phyloP scores from a whole-genome alignment of 2,329 filamentous ascomycete species.

The Pyrenophora seminiperda region DNA sequence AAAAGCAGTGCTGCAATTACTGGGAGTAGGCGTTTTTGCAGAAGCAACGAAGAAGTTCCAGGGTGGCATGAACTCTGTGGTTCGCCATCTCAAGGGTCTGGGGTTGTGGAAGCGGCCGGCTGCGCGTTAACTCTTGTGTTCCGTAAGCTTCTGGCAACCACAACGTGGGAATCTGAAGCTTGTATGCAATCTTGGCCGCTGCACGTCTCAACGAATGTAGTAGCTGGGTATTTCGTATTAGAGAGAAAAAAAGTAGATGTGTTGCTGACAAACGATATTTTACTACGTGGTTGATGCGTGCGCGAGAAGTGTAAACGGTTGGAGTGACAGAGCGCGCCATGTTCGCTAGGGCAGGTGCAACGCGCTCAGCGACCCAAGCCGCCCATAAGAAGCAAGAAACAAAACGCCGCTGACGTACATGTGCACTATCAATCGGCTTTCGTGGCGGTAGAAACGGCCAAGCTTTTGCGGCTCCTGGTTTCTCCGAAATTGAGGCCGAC shows the following conservation, averaged over 20 bases:
- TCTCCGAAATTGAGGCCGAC: constrained; percentile 14
- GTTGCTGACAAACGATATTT: no score
- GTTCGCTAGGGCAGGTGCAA: background rate
- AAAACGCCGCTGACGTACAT: constrained; percentile 9
- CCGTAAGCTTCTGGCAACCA: constrained; percentile 20
- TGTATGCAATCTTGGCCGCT: background rate
- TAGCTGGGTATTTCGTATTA: no score
- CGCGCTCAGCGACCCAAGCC: background rate
- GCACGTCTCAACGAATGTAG: background rate
- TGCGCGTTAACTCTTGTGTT: constrained; percentile 14
- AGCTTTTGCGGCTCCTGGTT: constrained; percentile 16
- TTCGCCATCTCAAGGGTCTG: constrained; percentile 12
- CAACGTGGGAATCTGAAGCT: background rate
- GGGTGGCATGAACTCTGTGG: background rate
- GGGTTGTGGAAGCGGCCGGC: constrained; percentile 12
- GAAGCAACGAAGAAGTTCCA: no score
- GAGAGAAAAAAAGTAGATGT: no score
- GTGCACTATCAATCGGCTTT: background rate
- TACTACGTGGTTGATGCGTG: background rate
- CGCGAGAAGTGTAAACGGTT: background rate
- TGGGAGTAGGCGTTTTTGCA: no score
- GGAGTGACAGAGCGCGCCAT: background rate
- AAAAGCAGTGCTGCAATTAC: background rate
- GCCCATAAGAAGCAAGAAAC: background rate
- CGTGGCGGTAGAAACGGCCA: constrained; percentile 16